phyloP scores from a whole-genome alignment of 2,329 filamentous ascomycete genomes.

The Colletotrichum paranaense region DNA sequence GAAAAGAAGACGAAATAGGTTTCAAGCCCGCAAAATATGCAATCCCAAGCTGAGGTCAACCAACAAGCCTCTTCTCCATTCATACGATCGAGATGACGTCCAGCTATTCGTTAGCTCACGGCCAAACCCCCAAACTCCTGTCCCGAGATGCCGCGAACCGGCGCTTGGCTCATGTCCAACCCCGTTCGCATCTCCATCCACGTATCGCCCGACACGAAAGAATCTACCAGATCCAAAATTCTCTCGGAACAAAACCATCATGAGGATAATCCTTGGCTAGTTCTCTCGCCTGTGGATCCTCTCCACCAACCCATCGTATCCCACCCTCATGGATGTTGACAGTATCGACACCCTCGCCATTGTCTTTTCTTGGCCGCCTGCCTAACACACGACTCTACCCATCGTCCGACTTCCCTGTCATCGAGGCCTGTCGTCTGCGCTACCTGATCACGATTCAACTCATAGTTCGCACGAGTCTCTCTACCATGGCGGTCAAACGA shows the following conservation, averaged over 20 bases:
- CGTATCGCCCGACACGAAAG: conserved; percentile 10
- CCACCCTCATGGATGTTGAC: conserved; percentile 21
- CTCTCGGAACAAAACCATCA: conserved; percentile 11
- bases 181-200: neutral
- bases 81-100: neutral
- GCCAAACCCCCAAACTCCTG: neutral
- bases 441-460: neutral
- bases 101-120: neutral
- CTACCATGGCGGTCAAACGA: neutral
- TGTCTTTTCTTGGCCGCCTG: neutral
- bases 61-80: neutral
- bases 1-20: neutral
- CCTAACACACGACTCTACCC: neutral
- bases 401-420: conserved; percentile 5
- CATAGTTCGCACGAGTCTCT: neutral
- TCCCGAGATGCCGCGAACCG: conserved; percentile 23
- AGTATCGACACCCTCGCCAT: conserved; percentile 4
- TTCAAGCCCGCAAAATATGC: too few relatives aligned
- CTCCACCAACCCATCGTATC: conserved; percentile 21
- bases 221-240: conserved; percentile 19
- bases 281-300: conserved; percentile 11
- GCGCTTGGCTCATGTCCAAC: conserved; percentile 12
- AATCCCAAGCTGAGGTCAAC: neutral
- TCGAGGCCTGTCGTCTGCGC: neutral
- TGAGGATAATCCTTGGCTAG: neutral